A percentile compares a stretch with the other conserved stretches of the same genome.
phyloP scores from a whole-genome alignment of 139 green algal genomes.

The Closterium sp. region DNA sequence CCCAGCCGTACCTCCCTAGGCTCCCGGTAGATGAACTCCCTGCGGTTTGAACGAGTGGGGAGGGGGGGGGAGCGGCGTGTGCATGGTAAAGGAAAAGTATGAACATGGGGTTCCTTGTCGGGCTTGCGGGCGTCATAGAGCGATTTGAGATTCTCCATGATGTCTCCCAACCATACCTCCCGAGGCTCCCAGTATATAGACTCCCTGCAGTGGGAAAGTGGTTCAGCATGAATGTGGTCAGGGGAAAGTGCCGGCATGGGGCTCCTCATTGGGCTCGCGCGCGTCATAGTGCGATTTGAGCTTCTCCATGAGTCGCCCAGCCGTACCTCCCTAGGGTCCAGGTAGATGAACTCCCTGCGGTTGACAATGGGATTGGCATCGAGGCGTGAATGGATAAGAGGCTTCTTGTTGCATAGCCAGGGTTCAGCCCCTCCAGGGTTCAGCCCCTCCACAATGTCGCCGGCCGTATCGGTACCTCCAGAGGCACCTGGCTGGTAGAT shows the following conservation, averaged over 20 bases:
- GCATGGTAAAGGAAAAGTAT: conserved; percentile 29
- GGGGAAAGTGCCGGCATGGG: no score
- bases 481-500: conserved; percentile 40
- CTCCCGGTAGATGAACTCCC: conserved; percentile 50
- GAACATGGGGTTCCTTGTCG: background rate
- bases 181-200: conserved; percentile 45
- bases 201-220: background rate
- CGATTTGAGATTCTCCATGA: conserved; percentile 39
- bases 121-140: conserved; percentile 22
- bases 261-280: background rate
- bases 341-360: conserved; percentile 44
- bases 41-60: conserved; percentile 2
- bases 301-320: conserved; percentile 48
- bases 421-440: no score
- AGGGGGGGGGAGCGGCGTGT: conserved; percentile 12
- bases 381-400: no score
- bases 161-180: conserved; percentile 40
- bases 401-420: no score
- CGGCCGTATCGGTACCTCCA: conserved; percentile 38
- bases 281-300: conserved; percentile 19
- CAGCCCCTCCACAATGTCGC: conserved; percentile 33
- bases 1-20: conserved; percentile 45
- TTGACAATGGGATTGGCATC: background rate
- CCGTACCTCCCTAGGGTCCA: conserved; percentile 32
- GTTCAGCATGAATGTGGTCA: no score